Conservation (phyloP, 2,329 filamentous ascomycete genomes). For the Diplodia seriata region DNA sequence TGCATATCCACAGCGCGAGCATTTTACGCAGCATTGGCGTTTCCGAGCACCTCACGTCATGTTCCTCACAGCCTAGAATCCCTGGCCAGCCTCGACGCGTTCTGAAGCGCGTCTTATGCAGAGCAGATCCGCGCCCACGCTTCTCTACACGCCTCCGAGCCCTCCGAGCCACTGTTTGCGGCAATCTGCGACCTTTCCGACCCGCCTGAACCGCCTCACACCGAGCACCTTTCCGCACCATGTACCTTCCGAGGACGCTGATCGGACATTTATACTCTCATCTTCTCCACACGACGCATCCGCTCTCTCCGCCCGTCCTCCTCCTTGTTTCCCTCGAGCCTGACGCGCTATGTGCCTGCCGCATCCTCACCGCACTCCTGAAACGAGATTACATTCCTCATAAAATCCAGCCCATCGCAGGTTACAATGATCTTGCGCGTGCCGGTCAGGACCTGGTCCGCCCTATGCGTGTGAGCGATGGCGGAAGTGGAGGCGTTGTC, state of each 20-base stretch:
- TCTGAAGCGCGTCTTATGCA: constrained; percentile 21
- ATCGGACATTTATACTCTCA: constrained; percentile 92
- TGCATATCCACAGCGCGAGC: constrained; percentile 13
- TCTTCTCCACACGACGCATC: constrained; percentile 83
- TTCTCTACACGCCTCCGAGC: neutral
- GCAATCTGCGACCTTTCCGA: neutral
- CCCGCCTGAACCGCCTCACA: constrained; percentile 3
- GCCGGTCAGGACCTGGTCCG: constrained; percentile 79
- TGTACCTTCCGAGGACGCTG: constrained; percentile 93
- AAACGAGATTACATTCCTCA: constrained; percentile 98
- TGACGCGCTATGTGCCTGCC: constrained; percentile 92
- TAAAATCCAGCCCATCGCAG: constrained; percentile 93
- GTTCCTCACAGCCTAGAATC: constrained; percentile 21
- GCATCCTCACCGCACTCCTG: constrained; percentile 89
- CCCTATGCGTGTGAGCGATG: constrained; percentile 84
- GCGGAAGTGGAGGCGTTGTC: constrained; percentile 86
- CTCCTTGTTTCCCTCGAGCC: constrained; percentile 93
- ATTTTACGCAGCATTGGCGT: constrained; percentile 23
- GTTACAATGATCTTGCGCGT: constrained; percentile 86
- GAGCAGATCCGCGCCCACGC: neutral
- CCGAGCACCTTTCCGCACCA: constrained; percentile 48
- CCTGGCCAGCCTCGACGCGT: constrained; percentile 25
- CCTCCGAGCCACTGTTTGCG: neutral
- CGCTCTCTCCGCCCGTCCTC: constrained; percentile 88
- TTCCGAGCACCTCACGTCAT: constrained; percentile 25